Conservation (phyloP, 202 grass and related monocot species). For the Carex arenaria region DNA sequence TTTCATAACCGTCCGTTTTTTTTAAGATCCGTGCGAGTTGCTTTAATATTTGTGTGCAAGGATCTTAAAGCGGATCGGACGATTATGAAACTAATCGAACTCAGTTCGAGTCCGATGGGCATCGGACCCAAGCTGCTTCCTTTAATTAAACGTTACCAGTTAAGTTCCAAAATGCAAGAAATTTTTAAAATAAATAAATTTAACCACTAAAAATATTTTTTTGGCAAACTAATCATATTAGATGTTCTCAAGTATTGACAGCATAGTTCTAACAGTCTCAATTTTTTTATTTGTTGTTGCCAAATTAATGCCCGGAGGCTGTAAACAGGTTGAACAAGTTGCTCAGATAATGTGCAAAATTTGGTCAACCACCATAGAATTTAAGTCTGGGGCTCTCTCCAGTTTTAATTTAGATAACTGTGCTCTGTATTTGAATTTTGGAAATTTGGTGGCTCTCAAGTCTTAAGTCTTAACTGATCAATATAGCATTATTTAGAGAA, state of each 20-base stretch:
- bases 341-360: neutral
- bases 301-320: neutral
- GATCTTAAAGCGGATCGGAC: too few relatives aligned
- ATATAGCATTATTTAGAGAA: neutral
- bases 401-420: neutral
- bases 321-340: slow-evolving; percentile 1
- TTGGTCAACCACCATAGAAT: slow-evolving; percentile 8
- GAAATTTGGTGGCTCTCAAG: neutral
- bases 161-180: neutral
- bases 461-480: neutral
- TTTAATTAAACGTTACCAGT: too few relatives aligned
- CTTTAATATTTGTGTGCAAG: too few relatives aligned
- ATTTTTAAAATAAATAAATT: neutral
- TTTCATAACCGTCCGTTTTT: too few relatives aligned
- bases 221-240: neutral
- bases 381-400: neutral
- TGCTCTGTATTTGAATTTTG: neutral
- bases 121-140: too few relatives aligned
- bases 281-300: neutral
- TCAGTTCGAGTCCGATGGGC: too few relatives aligned
- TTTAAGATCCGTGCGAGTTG: too few relatives aligned
- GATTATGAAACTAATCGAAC: too few relatives aligned
- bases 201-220: neutral
- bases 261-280: neutral
- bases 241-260: neutral